Base-by-base conservation (phyloP, 805 yeast genomes). In the Myxozyma mucilagina region DNA sequence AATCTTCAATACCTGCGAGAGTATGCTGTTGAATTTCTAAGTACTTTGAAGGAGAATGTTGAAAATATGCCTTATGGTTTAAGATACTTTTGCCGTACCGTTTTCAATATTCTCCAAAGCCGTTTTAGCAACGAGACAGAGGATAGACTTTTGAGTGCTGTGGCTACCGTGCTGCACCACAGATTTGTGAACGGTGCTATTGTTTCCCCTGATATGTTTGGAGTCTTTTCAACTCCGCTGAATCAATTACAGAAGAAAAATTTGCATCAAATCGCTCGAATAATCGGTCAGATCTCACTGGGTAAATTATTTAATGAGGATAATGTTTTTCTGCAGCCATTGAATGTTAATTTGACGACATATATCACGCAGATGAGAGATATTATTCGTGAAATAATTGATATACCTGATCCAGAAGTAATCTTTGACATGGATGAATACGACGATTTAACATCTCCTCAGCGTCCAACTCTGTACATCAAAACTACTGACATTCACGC, bases 1-100 rank as follows among this genome's bases (percentile, higher is more conserved):
- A 92, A 94, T 67, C 76, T 94, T 69, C 89, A 89, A 73, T 76
- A 77, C 24, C 74, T 94, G 55, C 82, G 98, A 72, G 96, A 89
- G 64, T 78, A 81, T 47, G 78, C 90, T 0, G 82, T 87, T 31
- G 83, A 84, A 57, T 75, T 89, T 9, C 77, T 90, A 67, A 81
- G 81, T 18, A 69, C 82, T 0, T 68, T 91, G 29, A 81, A 80
- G 31, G 72, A 70, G 1, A 73, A 75, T 36, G 69, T 84, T 14
- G 75, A 76, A 0, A 69, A 69, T 9, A 47, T 63, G 18, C 92
- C 94, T 1, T 72, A 78, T 47, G 87, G 82, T 63, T 74, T 88
- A 8, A 78, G 84, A 61, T 80, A 78, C 59, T 65, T 86, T n/a
- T 83, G 87, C 43, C 78, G 80, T 24, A 81, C 77, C 52, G 42